phyloP scores from a whole-genome alignment of 306 rosid genomes.

The Mimosa pudica region DNA sequence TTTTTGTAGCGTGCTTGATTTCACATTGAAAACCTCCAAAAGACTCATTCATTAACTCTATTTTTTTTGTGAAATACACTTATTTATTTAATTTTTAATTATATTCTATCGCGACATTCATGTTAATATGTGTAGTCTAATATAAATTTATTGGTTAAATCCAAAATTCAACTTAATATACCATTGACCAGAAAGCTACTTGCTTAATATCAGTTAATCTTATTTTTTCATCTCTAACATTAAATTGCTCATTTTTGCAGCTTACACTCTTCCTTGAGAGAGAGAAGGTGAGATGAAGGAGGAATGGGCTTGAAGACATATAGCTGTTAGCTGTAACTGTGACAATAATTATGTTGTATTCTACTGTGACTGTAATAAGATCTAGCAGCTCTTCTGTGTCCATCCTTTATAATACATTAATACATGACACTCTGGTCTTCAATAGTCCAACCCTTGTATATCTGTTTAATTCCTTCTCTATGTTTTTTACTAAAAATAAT shows the following conservation, averaged over 20 bases:
- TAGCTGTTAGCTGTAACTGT: constrained; percentile 35
- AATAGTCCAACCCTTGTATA: not conserved
- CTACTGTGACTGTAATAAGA: constrained; percentile 41
- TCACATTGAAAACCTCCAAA: too few relatives aligned
- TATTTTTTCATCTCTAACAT: not conserved
- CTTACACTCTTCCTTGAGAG: constrained; percentile 56
- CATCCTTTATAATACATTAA: constrained; percentile 13
- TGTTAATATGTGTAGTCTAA: not conserved
- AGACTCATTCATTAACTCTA: too few relatives aligned
- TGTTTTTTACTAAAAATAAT: too few relatives aligned
- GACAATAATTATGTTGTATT: constrained; percentile 20
- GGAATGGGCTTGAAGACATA: constrained; percentile 15
- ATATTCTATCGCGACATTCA: not conserved
- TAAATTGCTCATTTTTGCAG: constrained; percentile 47
- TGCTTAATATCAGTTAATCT: not conserved
- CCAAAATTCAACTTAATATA: not conserved
- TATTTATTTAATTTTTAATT: too few relatives aligned
- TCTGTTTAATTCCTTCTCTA: too few relatives aligned
- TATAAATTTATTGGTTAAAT: too few relatives aligned
- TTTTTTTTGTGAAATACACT: too few relatives aligned
- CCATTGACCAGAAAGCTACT: not conserved
- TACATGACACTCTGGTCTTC: not conserved
- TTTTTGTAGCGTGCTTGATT: too few relatives aligned
- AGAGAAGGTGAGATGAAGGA: constrained; percentile 24
- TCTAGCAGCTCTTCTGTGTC: constrained; percentile 41